Conservation (phyloP, 2,329 filamentous ascomycete genomes). For the Phialophora verrucosa region DNA sequence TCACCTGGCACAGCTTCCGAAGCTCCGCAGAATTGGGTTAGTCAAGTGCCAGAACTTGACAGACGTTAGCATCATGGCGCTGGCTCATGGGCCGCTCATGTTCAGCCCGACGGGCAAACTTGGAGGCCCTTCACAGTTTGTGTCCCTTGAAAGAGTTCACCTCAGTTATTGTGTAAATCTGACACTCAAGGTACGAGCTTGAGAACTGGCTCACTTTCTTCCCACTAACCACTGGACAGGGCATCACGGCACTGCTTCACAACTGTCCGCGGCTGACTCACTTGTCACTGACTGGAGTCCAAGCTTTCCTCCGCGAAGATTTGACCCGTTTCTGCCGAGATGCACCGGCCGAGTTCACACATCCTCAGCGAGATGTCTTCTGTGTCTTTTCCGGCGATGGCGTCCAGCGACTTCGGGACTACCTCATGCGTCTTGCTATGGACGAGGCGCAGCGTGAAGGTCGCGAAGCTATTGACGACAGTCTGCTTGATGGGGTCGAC, state of each 20-base stretch:
- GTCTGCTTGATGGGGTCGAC: slow-evolving; percentile 37
- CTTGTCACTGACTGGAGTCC: slow-evolving; percentile 89
- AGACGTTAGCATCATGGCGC: slow-evolving; percentile 81
- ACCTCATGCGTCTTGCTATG: slow-evolving; percentile 64
- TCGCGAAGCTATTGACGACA: slow-evolving; percentile 38
- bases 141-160: slow-evolving; percentile 83
- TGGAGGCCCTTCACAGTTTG: slow-evolving; percentile 37
- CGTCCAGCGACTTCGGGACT: slow-evolving; percentile 75
- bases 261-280: slow-evolving; percentile 92
- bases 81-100: slow-evolving; percentile 71
- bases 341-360: slow-evolving; percentile 88
- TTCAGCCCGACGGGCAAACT: slow-evolving; percentile 40
- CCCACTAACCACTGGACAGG: slow-evolving; percentile 58
- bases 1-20: slow-evolving; percentile 83
- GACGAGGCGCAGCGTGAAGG: slow-evolving; percentile 38
- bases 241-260: slow-evolving; percentile 86
- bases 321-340: slow-evolving; percentile 84
- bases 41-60: slow-evolving; percentile 94
- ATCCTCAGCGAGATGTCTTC: slow-evolving; percentile 92
- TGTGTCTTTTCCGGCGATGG: slow-evolving; percentile 94
- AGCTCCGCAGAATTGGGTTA: slow-evolving; percentile 89
- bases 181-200: slow-evolving; percentile 73
- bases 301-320: slow-evolving; percentile 85
- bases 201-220: not conserved
- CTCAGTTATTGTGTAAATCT: slow-evolving; percentile 91